Base-by-base conservation (phyloP, 345 rosid genomes). In the Cardamine resedifolia region DNA sequence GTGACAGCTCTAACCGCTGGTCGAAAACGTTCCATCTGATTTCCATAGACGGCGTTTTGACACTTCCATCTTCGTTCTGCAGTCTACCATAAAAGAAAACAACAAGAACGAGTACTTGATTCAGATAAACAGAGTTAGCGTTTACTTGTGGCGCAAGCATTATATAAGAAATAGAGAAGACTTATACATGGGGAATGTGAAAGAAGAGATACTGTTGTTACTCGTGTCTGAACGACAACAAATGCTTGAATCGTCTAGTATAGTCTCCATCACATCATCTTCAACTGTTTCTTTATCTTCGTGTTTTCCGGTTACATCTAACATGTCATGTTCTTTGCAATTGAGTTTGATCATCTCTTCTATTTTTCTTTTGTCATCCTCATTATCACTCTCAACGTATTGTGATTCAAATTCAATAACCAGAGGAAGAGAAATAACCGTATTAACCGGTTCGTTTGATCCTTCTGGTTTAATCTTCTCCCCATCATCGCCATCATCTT, bases 181-280 rank as follows among this genome's bases (percentile, higher is more conserved):
- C 11, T 45, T 23, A 12, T 66, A 66, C 71, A 36, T 26, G 18
- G 71, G 71, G 24, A 66, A 66, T 51, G 59, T 12, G 61, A 66
- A 66, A 26, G 71, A 66, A 34, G 53, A 50, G 34, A 24, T 51
- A 20, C 61, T 66, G 45, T 33, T 68, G 48, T 24, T 38, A 50
- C 62, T 67, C 19, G 16, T 27, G 20, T 67, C 62, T 55, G 36
- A 51, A 52, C 7, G 16, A 45, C 57, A 66, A 49, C 45, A 66
- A 21, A 31, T 50, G 71, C 71, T 50, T 66, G 62, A 38, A 51
- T 36, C 63, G 41, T 52, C 63, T 38, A 20, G 6, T 67, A 39
- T n/a, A n/a, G 53, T 53, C 27, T 27, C 63, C 8, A 11, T 67
- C 34, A 36, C 27, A n/a, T 67, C 62, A 50, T 66, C 60, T 2